Conservation (phyloP, 768 basidiomycete genomes). For the Amanita muscaria region DNA sequence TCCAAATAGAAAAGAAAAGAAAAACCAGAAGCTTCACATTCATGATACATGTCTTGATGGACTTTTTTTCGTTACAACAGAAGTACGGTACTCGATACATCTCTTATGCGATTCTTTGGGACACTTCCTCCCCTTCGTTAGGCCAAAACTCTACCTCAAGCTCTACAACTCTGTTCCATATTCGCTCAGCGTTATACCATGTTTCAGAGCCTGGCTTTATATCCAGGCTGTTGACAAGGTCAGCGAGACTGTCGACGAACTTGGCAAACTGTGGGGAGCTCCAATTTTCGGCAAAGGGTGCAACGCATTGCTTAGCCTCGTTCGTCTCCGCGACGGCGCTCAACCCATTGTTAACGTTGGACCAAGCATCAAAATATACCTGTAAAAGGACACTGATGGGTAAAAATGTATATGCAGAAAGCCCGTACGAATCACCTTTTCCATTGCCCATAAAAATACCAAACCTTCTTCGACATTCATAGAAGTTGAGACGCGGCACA, state of each 20-base stretch:
- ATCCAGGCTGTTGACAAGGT: slow-evolving; percentile 36
- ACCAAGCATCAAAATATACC: slow-evolving; percentile 70
- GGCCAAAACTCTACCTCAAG: slow-evolving; percentile 60
- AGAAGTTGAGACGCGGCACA: slow-evolving; percentile 41
- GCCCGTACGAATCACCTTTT: no score
- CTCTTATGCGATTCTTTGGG: slow-evolving; percentile 1
- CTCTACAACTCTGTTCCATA: slow-evolving; percentile 52
- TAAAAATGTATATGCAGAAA: no score
- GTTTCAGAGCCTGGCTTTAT: slow-evolving; percentile 26
- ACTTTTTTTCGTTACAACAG: no score
- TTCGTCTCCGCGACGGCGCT: slow-evolving; percentile 13
- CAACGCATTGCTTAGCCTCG: slow-evolving; percentile 23
- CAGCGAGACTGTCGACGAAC: slow-evolving; percentile 44
- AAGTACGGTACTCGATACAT: no score
- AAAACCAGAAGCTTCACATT: no score
- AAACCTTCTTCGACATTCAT: slow-evolving; percentile 52
- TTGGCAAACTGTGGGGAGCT: slow-evolving; percentile 40
- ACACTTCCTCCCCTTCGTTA: slow-evolving; percentile 25
- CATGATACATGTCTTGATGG: no score
- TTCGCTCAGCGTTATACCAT: slow-evolving; percentile 34
- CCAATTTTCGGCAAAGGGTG: slow-evolving; percentile 57
- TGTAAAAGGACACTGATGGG: slow-evolving; percentile 17
- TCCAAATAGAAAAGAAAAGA: no score
- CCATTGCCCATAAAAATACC: slow-evolving; percentile 75
- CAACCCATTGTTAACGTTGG: slow-evolving; percentile 27